phyloP scores from a whole-genome alignment of 257 asterid genomes.

The Coffea canephora region DNA sequence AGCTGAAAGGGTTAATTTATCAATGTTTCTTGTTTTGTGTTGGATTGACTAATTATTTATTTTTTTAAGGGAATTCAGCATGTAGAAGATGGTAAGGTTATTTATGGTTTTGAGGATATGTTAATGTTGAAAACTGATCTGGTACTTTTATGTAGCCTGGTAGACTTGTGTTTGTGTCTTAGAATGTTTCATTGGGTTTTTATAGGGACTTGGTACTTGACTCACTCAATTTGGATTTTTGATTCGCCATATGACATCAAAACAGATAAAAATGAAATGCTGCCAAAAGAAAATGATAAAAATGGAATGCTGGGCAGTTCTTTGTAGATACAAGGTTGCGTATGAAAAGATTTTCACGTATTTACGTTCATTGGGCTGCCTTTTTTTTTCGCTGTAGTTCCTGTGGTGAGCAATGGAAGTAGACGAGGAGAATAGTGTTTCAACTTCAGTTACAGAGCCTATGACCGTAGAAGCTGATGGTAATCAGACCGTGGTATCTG shows the following conservation, averaged over 20 bases:
- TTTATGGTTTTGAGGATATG: too few species aligned
- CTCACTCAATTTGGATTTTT: not conserved
- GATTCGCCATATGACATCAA: not conserved
- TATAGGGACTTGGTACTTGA: not conserved
- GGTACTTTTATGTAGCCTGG: not conserved
- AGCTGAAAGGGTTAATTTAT: too few species aligned
- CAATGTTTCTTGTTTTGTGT: not conserved
- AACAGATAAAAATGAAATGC: not conserved
- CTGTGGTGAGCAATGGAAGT: slow-evolving; percentile 50
- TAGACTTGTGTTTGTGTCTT: not conserved
- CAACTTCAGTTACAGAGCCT: slow-evolving; percentile 36
- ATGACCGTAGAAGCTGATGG: slow-evolving; percentile 36
- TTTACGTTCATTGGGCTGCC: not conserved
- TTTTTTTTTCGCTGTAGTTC: slow-evolving; percentile 1
- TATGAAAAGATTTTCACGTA: not conserved
- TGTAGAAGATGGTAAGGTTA: not conserved
- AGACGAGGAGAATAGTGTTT: slow-evolving; percentile 47
- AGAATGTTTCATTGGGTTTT: not conserved
- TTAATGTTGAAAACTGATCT: too few species aligned
- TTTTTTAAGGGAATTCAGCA: not conserved
- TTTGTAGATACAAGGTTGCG: not conserved
- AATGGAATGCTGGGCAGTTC: not conserved
- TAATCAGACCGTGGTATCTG: slow-evolving; percentile 43
- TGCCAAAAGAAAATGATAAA: not conserved
- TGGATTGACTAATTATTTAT: not conserved